Conservation (phyloP, 148 eudicot genomes). For the Vaccinium vitisidaea region DNA sequence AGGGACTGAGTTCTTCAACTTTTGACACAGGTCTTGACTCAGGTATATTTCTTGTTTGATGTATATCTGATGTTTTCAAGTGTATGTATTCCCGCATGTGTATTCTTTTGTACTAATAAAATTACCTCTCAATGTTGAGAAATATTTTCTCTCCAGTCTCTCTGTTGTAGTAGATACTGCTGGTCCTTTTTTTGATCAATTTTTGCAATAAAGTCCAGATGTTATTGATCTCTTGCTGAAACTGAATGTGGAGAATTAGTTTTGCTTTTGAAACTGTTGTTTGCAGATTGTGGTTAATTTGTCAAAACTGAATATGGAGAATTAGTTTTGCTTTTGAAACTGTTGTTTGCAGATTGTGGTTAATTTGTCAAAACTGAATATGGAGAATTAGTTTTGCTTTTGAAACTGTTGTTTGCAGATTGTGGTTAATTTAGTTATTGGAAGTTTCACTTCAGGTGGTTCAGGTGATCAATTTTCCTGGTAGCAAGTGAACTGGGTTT, state of each 20-base stretch:
- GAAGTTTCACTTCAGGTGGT: not conserved
- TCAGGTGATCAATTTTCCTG: not conserved
- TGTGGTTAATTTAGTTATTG: not conserved
- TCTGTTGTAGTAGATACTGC: not conserved
- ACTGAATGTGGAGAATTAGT: not conserved
- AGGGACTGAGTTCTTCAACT: not conserved
- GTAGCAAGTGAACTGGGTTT: not conserved
- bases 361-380: not conserved
- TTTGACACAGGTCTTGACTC: conserved; percentile 12
- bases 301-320: not conserved
- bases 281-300: not conserved
- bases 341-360: conserved; percentile 4
- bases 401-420: not conserved
- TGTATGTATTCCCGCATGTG: too few relatives aligned
- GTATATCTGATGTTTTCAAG: not conserved
- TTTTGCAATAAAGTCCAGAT: not conserved
- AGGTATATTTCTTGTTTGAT: conserved; percentile 16
- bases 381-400: not conserved
- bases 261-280: not conserved
- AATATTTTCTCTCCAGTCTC: not conserved
- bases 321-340: not conserved
- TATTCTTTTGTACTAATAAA: not conserved
- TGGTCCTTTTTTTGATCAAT: not conserved
- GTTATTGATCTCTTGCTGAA: not conserved
- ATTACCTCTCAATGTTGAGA: not conserved